Conservation (phyloP, 2,329 filamentous ascomycete species). For the Cladobotryum protrusum region DNA sequence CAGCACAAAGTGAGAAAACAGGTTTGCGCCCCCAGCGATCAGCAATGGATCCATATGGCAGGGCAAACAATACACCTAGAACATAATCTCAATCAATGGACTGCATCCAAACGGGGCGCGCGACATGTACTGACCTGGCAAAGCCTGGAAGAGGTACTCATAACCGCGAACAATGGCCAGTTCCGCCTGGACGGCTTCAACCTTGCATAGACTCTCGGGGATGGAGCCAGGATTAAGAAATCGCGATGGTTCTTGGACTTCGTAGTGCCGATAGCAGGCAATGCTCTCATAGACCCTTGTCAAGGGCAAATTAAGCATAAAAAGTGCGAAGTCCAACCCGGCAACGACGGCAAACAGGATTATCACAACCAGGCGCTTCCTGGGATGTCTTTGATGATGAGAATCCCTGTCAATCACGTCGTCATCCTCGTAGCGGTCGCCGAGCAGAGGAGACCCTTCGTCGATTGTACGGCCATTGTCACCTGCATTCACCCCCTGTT, state of each 20-base stretch:
- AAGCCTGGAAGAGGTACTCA: slow-evolving; percentile 1
- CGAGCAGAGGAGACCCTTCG: not conserved
- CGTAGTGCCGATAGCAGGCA: slow-evolving; percentile 4
- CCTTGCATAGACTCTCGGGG: not conserved
- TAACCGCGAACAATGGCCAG: slow-evolving; percentile 1
- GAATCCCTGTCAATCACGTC: not conserved
- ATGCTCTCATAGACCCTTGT: slow-evolving; percentile 5
- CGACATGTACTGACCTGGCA: not conserved
- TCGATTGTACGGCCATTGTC: not conserved
- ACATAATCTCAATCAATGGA: not conserved
- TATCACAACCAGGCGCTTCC: not conserved
- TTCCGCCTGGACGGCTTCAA: slow-evolving; percentile 1
- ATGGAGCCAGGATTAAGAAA: not conserved
- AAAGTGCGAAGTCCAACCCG: slow-evolving; percentile 3
- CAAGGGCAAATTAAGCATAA: slow-evolving; percentile 3
- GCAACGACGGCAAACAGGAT: not conserved
- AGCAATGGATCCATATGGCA: slow-evolving; percentile 2
- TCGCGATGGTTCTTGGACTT: not conserved
- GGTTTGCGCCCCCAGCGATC: slow-evolving; percentile 1
- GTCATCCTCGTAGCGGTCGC: not conserved
- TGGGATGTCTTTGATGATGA: not conserved
- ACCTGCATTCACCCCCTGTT: not conserved
- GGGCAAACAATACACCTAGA: slow-evolving; percentile 3
- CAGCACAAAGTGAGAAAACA: not conserved
- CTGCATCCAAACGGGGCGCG: not conserved